These are phyloP conservation scores for Xylaria sp. DNA, from an alignment of 495 filamentous ascomycete species.

Conservation along the genomic window DNA sequence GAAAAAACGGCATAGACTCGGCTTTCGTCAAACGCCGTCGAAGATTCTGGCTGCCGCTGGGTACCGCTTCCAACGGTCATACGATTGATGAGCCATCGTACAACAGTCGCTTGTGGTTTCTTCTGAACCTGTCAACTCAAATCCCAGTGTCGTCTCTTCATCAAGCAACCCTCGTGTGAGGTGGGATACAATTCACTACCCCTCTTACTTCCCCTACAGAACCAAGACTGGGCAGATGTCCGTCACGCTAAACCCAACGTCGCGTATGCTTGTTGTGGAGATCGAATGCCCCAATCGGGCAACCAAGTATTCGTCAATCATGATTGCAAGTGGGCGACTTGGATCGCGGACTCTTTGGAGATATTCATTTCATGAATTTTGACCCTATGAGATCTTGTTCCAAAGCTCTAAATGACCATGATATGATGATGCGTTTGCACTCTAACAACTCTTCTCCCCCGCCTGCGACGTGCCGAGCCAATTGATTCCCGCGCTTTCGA, in stretches of 20 bases:
- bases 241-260: not conserved
- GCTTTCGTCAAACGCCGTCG: slow-evolving; percentile 1
- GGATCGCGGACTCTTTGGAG: not conserved
- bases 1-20: slow-evolving; percentile 21
- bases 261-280: not conserved
- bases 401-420: not conserved
- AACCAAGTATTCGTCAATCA: not conserved
- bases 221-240: not conserved
- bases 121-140: slow-evolving; percentile 4
- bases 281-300: not conserved
- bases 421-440: not conserved
- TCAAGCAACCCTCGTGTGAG: slow-evolving; percentile 10
- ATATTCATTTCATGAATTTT: not conserved
- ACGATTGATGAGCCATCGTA: slow-evolving; percentile 10
- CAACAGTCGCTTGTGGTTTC: not conserved
- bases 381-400: not conserved
- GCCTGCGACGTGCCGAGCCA: slow-evolving; percentile 6
- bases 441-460: not conserved
- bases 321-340: not conserved
- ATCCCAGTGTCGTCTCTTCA: slow-evolving; percentile 3
- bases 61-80: slow-evolving; percentile 10
- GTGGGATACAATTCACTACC: not conserved
- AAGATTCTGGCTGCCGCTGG: slow-evolving; percentile 14
- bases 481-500: not conserved
- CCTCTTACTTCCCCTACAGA: not conserved